phyloP scores from a whole-genome alignment of 2,329 filamentous ascomycete species.

The Sporothrix variecibatus region DNA sequence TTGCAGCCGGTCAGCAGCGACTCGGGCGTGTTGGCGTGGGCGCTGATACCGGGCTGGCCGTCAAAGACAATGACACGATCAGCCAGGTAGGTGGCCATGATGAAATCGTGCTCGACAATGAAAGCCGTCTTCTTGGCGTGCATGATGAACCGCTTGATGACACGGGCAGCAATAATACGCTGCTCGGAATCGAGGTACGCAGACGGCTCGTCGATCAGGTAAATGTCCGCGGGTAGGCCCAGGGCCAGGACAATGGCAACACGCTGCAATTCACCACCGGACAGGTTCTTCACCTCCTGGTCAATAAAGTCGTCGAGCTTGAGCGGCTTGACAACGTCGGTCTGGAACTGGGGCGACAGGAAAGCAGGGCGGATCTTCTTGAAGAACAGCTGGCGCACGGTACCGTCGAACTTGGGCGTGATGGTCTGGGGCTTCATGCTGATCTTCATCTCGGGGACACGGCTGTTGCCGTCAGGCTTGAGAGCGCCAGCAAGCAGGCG shows the following conservation, averaged over 20 bases:
- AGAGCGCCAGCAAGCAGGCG: constrained; percentile 89
- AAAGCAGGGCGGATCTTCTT: constrained; percentile 99
- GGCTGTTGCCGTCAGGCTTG: constrained; percentile 79
- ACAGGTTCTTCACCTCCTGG: constrained; percentile 98
- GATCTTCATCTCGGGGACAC: constrained; percentile 91
- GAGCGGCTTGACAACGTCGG: constrained; percentile 98
- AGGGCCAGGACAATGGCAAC: constrained; percentile 97
- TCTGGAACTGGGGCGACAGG: constrained; percentile 97
- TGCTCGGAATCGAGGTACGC: constrained; percentile 99
- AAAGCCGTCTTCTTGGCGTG: constrained; percentile 99
- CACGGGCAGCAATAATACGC: constrained; percentile 93
- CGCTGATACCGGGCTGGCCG: constrained; percentile 83
- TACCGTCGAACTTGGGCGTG: constrained; percentile 96
- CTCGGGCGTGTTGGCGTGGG: constrained; percentile 87
- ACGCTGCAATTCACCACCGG: constrained; percentile 98
- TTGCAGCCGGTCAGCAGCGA: constrained; percentile 95
- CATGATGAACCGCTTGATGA: constrained; percentile 99
- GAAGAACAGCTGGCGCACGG: constrained; percentile 96
- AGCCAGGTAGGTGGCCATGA: constrained; percentile 69
- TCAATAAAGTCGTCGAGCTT: constrained; percentile 99
- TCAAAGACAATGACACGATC: constrained; percentile 99
- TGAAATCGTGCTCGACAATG: constrained; percentile 99
- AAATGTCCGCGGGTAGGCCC: constrained; percentile 94
- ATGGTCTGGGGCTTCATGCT: constrained; percentile 90
- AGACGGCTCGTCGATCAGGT: constrained; percentile 96